phyloP scores from a whole-genome alignment of 306 rosid genomes.

The Carpinus fangiana region DNA sequence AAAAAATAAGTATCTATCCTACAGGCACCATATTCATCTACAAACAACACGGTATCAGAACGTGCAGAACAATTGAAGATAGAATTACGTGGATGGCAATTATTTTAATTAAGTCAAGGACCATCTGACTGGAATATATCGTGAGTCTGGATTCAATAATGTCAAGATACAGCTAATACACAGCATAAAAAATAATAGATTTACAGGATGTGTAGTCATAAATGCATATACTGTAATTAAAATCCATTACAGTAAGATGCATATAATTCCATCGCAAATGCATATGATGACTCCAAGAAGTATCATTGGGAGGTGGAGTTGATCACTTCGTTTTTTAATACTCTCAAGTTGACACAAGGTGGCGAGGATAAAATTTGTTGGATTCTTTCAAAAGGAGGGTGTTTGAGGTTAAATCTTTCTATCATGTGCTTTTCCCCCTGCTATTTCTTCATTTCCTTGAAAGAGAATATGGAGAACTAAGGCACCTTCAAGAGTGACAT shows the following conservation, averaged over 20 bases:
- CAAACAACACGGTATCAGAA: background rate
- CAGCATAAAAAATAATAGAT: background rate
- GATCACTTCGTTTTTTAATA: no score
- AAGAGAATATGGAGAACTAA: no score
- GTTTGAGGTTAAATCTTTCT: no score
- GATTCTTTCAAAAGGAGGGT: no score
- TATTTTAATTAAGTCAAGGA: background rate
- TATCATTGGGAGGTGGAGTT: background rate
- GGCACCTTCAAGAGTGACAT: no score
- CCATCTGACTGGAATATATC: background rate
- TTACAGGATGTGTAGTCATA: background rate
- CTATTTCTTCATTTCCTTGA: no score
- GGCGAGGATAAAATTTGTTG: no score
- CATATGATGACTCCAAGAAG: background rate
- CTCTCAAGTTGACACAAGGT: no score
- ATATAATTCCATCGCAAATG: background rate
- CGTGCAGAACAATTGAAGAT: background rate
- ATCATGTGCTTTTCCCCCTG: no score
- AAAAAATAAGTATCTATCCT: conserved; percentile 9
- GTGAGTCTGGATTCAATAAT: background rate
- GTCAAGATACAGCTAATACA: background rate
- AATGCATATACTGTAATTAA: background rate
- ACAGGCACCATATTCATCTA: background rate
- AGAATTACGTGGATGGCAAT: background rate
- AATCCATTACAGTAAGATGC: background rate